phyloP scores from a whole-genome alignment of 805 yeast genomes.

The Myxozyma vanderwaltii region DNA sequence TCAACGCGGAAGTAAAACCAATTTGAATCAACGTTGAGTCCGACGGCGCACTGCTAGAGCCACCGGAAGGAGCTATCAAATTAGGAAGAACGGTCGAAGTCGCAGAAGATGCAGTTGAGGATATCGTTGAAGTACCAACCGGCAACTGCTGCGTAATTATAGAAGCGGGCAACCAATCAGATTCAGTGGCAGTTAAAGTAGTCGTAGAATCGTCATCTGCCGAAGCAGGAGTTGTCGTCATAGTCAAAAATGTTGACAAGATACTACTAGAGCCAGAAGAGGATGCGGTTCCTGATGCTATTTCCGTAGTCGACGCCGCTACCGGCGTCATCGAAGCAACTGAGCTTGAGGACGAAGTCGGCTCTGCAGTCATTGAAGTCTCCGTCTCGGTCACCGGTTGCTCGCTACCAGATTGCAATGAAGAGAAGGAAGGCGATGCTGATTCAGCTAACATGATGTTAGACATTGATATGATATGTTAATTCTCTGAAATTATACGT shows the following conservation, averaged over 20 bases:
- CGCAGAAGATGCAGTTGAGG: conserved; percentile 28
- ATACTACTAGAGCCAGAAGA: not conserved
- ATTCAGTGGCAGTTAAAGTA: conserved; percentile 15
- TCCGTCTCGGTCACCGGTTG: too few relatives aligned
- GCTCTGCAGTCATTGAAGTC: too few relatives aligned
- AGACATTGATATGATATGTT: not conserved
- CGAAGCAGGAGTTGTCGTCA: conserved; percentile 38
- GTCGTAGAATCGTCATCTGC: conserved; percentile 14
- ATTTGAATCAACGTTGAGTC: conserved; percentile 60
- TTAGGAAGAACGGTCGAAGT: conserved; percentile 60
- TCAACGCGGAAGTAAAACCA: conserved; percentile 77
- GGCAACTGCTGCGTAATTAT: conserved; percentile 44
- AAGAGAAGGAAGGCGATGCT: not conserved
- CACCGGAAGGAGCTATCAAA: conserved; percentile 69
- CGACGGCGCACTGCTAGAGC: conserved; percentile 48
- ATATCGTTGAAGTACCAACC: conserved; percentile 40
- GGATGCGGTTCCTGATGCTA: not conserved
- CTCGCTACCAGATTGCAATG: too few relatives aligned
- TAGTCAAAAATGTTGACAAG: conserved; percentile 30
- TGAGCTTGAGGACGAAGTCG: too few relatives aligned
- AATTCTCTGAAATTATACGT: too few relatives aligned
- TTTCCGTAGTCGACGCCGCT: not conserved
- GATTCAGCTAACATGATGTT: not conserved
- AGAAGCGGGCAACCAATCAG: conserved; percentile 51
- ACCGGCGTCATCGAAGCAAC: too few relatives aligned